Evolutionary conservation across 2,329 filamentous ascomycete species (phyloP).

Genomic region (Microdochium bolleyi): DNA sequence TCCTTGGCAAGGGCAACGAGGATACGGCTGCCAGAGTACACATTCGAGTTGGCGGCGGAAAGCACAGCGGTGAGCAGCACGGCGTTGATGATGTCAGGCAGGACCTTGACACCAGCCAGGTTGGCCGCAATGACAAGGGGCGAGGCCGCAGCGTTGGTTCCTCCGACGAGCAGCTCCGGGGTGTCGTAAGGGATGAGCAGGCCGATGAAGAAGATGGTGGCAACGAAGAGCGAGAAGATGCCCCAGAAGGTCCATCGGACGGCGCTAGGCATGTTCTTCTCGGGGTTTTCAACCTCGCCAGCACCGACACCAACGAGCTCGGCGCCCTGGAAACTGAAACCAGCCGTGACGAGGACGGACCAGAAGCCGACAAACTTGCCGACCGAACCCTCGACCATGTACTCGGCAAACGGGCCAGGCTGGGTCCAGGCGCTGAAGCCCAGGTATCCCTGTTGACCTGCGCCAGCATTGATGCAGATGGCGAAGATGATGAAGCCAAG

Average conservation of each 20-base stretch:
- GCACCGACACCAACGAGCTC: slow-evolving; percentile 75
- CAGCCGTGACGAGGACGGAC: slow-evolving; percentile 59
- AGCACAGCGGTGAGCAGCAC: slow-evolving; percentile 72
- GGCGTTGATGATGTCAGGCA: slow-evolving; percentile 68
- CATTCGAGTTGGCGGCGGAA: slow-evolving; percentile 70
- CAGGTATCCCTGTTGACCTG: slow-evolving; percentile 59
- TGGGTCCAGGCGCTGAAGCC: slow-evolving; percentile 65
- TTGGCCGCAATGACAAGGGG: slow-evolving; percentile 55
- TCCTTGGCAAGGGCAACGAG: slow-evolving; percentile 59
- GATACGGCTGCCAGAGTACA: slow-evolving; percentile 65
- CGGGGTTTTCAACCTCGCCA: slow-evolving; percentile 66
- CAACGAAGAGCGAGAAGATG: slow-evolving; percentile 61
- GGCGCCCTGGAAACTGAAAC: slow-evolving; percentile 65
- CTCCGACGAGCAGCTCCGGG: slow-evolving; percentile 38
- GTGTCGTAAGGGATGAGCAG: slow-evolving; percentile 61
- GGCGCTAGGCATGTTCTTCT: slow-evolving; percentile 62
- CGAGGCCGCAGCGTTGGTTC: slow-evolving; percentile 53
- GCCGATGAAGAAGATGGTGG: slow-evolving; percentile 62
- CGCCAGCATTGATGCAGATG: slow-evolving; percentile 68
- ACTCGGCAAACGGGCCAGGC: slow-evolving; percentile 60
- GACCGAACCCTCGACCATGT: slow-evolving; percentile 42
- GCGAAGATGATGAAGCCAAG: slow-evolving; percentile 70
- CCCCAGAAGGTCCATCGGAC: slow-evolving; percentile 71
- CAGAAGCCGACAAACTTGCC: slow-evolving; percentile 64
- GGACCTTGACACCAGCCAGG: slow-evolving; percentile 53